Percentiles rank a stretch among this genome's conserved stretches.
These are phyloP conservation scores for Saposhnikovia divaricata DNA, from an alignment of 129 eudicot genomes.

Conservation along the genomic window DNA sequence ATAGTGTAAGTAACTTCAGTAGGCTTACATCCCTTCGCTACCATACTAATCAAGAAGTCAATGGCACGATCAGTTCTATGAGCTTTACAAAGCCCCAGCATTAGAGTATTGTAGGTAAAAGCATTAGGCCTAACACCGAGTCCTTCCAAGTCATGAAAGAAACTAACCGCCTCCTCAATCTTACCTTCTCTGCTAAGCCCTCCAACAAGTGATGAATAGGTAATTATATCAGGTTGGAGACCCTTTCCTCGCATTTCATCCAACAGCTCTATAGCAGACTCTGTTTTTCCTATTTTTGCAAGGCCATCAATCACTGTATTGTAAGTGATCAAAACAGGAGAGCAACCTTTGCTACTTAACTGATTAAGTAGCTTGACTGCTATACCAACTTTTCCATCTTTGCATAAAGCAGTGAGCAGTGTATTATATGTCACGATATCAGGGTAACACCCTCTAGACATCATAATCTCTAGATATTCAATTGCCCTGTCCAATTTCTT, in stretches of 20 bases:
- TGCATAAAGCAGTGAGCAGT: slow-evolving; percentile 67
- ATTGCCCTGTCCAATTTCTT: slow-evolving; percentile 79
- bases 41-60: slow-evolving; percentile 69
- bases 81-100: slow-evolving; percentile 81
- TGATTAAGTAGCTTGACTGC: slow-evolving; percentile 67
- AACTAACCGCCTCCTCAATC: slow-evolving; percentile 62
- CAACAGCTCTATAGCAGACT: slow-evolving; percentile 46
- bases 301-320: slow-evolving; percentile 81
- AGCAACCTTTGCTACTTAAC: slow-evolving; percentile 57
- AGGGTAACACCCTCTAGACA: slow-evolving; percentile 69
- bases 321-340: slow-evolving; percentile 78
- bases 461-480: slow-evolving; percentile 74
- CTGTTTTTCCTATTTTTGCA: slow-evolving; percentile 60
- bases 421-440: slow-evolving; percentile 80
- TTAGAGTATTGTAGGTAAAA: slow-evolving; percentile 53
- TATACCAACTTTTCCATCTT: slow-evolving; percentile 73
- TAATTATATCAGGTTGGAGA: slow-evolving; percentile 57
- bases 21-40: slow-evolving; percentile 67
- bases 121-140: slow-evolving; percentile 57
- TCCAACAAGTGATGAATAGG: slow-evolving; percentile 58
- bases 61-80: slow-evolving; percentile 68
- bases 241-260: slow-evolving; percentile 74
- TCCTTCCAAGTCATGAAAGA: slow-evolving; percentile 56
- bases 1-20: slow-evolving; percentile 67
- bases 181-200: slow-evolving; percentile 78